These are phyloP conservation scores for Xylaria sp. DNA, from an alignment of 2,329 filamentous ascomycete genomes.

Conservation along the genomic window DNA sequence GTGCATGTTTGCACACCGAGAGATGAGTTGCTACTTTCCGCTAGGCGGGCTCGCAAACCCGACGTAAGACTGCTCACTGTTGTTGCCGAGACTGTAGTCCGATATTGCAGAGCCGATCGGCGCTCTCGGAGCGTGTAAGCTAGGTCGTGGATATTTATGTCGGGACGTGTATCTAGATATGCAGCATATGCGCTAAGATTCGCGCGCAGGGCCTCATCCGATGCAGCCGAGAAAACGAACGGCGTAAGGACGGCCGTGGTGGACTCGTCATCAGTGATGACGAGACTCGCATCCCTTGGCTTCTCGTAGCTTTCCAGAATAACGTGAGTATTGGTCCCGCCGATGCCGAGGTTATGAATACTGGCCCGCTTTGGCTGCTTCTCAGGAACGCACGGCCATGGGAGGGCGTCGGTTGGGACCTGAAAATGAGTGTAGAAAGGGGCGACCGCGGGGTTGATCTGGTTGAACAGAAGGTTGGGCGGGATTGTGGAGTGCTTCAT, in stretches of 20 bases:
- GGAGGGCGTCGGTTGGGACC: no score
- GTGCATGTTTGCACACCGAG: no score
- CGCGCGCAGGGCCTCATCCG: background rate
- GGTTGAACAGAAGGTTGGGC: no score
- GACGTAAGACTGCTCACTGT: background rate
- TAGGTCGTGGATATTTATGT: background rate
- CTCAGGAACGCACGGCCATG: background rate
- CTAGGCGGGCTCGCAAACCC: no score
- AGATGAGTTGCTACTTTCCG: background rate
- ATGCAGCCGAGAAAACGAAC: constrained; percentile 22
- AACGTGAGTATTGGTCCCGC: constrained; percentile 6
- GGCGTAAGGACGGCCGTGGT: constrained; percentile 2
- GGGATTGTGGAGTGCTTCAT: no score
- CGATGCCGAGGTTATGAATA: background rate
- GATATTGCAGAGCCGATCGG: constrained; percentile 1
- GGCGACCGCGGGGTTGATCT: no score
- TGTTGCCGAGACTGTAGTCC: background rate
- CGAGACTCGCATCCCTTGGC: background rate
- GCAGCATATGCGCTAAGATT: constrained; percentile 9
- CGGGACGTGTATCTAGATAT: background rate
- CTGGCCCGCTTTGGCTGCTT: background rate
- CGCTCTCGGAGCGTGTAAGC: constrained; percentile 17
- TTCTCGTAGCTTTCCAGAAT: constrained; percentile 20
- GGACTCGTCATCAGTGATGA: background rate
- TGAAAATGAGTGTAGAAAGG: no score